Evolutionary conservation across 2,329 filamentous ascomycete genomes (phyloP).

Genomic region (Epichloe aotearoae): DNA sequence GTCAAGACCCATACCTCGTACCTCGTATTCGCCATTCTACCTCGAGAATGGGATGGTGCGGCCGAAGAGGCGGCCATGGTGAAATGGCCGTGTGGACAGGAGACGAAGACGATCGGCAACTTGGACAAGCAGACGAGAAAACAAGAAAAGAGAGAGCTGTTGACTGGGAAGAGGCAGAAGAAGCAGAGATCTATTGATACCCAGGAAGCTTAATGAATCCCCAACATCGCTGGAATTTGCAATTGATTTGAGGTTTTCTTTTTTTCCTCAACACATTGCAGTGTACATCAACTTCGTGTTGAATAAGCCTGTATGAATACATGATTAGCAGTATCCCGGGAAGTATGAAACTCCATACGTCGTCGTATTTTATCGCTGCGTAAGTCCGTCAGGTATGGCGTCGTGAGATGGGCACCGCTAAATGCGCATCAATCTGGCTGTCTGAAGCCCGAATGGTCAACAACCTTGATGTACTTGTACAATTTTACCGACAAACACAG

Average conservation of each 20-base stretch:
- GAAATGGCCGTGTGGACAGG: constrained; percentile 48
- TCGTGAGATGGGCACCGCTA: constrained; percentile 15
- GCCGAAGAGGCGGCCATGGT: constrained; percentile 59
- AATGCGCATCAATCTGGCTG: constrained; percentile 10
- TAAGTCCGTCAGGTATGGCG: constrained; percentile 16
- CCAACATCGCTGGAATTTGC: background rate
- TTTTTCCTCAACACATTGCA: background rate
- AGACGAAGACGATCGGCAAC: constrained; percentile 38
- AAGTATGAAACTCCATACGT: constrained; percentile 16
- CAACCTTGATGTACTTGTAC: constrained; percentile 20
- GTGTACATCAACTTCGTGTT: background rate
- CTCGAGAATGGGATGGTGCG: constrained; percentile 71
- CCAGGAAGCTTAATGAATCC: constrained; percentile 2
- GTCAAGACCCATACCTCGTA: constrained; percentile 97
- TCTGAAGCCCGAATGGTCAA: constrained; percentile 16
- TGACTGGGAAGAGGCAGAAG: constrained; percentile 33
- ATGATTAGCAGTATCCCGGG: constrained; percentile 16
- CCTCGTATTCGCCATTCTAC: constrained; percentile 80
- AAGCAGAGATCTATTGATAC: constrained; percentile 15
- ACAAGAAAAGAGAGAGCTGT: constrained; percentile 40
- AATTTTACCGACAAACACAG: constrained; percentile 18
- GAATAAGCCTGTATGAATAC: constrained; percentile 17
- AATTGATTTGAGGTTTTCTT: background rate
- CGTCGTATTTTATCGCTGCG: constrained; percentile 10
- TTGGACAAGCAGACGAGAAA: constrained; percentile 41